Conservation (phyloP, 106 monocot genomes). For the Iris macrosiphon region DNA sequence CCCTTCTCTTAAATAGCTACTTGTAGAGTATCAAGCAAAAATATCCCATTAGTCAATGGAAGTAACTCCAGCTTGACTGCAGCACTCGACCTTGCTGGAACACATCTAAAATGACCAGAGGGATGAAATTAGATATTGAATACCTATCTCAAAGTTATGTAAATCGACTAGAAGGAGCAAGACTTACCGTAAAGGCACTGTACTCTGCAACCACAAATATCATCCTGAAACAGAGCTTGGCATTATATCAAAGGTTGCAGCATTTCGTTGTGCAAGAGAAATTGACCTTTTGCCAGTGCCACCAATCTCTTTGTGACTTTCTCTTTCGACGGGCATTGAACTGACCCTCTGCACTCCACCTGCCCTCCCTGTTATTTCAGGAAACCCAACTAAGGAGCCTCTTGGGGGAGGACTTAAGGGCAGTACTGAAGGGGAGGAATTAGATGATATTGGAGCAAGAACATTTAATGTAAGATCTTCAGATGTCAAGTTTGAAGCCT, state of each 20-base stretch:
- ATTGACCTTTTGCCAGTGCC: slow-evolving; percentile 18
- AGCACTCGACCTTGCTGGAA: slow-evolving; percentile 80
- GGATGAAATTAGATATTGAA: not conserved
- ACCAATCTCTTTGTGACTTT: slow-evolving; percentile 31
- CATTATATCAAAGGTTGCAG: slow-evolving; percentile 24
- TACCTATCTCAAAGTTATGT: not conserved
- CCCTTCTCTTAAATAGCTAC: slow-evolving; percentile 88
- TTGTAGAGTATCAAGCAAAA: slow-evolving; percentile 81
- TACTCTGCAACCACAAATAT: slow-evolving; percentile 90
- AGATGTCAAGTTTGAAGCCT: slow-evolving; percentile 79
- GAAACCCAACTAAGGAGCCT: slow-evolving; percentile 20
- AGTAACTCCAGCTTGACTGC: slow-evolving; percentile 90
- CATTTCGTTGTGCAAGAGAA: slow-evolving; percentile 23
- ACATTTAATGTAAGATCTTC: slow-evolving; percentile 85
- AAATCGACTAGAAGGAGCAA: not conserved
- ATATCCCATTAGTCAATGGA: slow-evolving; percentile 93
- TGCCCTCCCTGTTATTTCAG: slow-evolving; percentile 19
- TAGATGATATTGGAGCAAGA: slow-evolving; percentile 66
- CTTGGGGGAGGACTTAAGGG: slow-evolving; percentile 55
- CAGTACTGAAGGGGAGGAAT: slow-evolving; percentile 55
- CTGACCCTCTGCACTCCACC: slow-evolving; percentile 27
- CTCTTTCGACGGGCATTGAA: slow-evolving; percentile 25
- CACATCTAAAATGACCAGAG: slow-evolving; percentile 43
- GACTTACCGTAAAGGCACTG: slow-evolving; percentile 82
- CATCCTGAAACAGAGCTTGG: slow-evolving; percentile 44